Base-by-base conservation (phyloP, 106 monocot genomes). In the Dendrobium catenatum region DNA sequence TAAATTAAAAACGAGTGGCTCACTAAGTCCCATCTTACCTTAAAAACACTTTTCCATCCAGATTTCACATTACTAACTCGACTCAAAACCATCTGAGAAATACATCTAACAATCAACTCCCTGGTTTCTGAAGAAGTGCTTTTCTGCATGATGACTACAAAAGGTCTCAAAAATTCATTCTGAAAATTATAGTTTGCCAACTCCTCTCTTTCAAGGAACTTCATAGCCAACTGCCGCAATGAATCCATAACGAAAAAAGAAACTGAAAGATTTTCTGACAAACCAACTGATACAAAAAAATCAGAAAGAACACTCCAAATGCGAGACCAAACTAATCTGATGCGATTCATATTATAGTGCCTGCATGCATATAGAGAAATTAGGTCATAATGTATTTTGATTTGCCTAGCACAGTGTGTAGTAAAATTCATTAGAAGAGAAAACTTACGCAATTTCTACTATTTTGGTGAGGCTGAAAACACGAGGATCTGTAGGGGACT, bases 201-300 rank as follows among this genome's bases (percentile, higher is more conserved):
- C 44, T 99, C 99, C 77, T 95, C 99, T 76, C 95, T 85, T 78
- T 95, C 95, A 79, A 99, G 83, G 86, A 99, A 99, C 75, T 95
- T 95, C 99, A 99, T 99, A 5, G 95, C 88, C 68, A 99, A 81
- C 79, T 99, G 95, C 79, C 95, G 79, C 77, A 95, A 84, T 27
- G 99, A 93, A 85, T 99, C 99, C 99, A 99, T 99, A n/a, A 95
- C 95, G 87, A 99, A 95, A 81, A 99, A 95, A 79, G 95, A 91
- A 76, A 99, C 93, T 43, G 95, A 95, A 8, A 99, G 84, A 83
- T 93, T 99, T 85, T 95, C 95, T 77, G 95, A 99, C 75, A 89
- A 85, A 15, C 99, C 99, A 75, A 99, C 95, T 49, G 88, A 88
- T 19, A 95, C 95, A 84, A 99, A 99, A 77, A 93, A 95, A 46